Conservation (phyloP, 805 yeast genomes). For the Ogataea corticis region DNA sequence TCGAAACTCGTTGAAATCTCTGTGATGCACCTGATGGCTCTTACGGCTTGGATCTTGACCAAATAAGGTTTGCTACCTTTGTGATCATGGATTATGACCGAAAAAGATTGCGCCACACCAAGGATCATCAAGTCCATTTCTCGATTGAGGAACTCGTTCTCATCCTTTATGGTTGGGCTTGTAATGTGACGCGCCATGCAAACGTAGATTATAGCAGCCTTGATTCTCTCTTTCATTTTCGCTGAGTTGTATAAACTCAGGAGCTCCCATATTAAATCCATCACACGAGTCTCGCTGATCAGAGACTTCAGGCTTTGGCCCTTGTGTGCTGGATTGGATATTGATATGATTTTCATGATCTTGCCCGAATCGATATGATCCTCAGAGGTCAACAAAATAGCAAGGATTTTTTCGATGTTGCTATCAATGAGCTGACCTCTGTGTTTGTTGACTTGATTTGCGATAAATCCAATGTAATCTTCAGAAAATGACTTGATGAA, state of each 20-base stretch:
- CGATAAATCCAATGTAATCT: constrained; percentile 64
- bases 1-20: constrained; percentile 45
- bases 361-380: constrained; percentile 48
- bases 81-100: constrained; percentile 74
- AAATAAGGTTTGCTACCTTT: constrained; percentile 70
- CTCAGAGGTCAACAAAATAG: constrained; percentile 55
- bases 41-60: constrained; percentile 68
- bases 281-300: constrained; percentile 27
- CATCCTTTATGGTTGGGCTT: constrained; percentile 28
- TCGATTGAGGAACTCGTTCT: constrained; percentile 35
- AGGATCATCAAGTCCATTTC: constrained; percentile 61
- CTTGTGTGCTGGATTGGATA: constrained; percentile 48
- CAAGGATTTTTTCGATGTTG: constrained; percentile 54
- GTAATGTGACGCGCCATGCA: constrained; percentile 23
- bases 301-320: constrained; percentile 37
- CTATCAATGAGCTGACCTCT: constrained; percentile 49
- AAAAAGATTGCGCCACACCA: constrained; percentile 75
- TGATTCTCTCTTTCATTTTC: constrained; percentile 33
- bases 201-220: constrained; percentile 40
- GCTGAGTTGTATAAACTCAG: constrained; percentile 41
- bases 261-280: constrained; percentile 43
- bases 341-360: constrained; percentile 52
- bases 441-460: constrained; percentile 47
- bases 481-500: constrained; percentile 65
- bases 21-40: constrained; percentile 72